Base-by-base conservation (phyloP, 2,329 filamentous ascomycete species). In the Stagonosporopsis chrysanthemi region DNA sequence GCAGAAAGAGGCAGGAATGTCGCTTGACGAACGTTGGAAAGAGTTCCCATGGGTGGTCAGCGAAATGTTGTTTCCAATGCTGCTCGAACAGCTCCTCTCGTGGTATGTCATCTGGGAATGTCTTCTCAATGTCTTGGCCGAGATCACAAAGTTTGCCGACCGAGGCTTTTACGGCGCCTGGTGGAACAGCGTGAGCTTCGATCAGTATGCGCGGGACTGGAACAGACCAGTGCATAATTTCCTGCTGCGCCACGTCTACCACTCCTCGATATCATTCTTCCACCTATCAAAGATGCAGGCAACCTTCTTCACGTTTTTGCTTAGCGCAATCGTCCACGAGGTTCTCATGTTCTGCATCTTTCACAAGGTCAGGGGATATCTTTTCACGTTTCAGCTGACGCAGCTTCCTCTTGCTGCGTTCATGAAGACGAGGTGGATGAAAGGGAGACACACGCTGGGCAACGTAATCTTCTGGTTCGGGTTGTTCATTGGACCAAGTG, bases 61-160 rank as follows among this genome's bases (percentile, higher is more conserved):
- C 57, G 90, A 93, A 66, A 82, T 94, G 58, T 81, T 92, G 8
- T 92, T 93, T 60, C 90, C 90, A 0, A 88, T 94, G 60, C 86
- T 93, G 77, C 86, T 92, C 76, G 90, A 93, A 71, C 91, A 92
- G 60, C 76, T 93, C 49, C 82, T 91, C 55, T 83, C 86, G 0
- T 94, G 90, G 88, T 93, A 92, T 72, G 83, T 94, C 26, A 92
- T 93, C 63, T 94, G 90, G 90, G 81, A 83, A 64, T 82, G 80
- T 60, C 72, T 81, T 24, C 79, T 92, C 58, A 93, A 93, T 72
- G 84, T 91, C 14, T 80, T 93, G 22, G 90, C 90, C 4, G 90
- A 94, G 75, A 73, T 93, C 52, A 92, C 90, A 0, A 81, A 82
- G 61, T 94, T 93, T 72, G 90, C 90, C 4, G 90, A 93, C 71